Evolutionary conservation across 2,329 filamentous ascomycete species (phyloP).

Genomic region (Cladosporium sphaerospermum): DNA sequence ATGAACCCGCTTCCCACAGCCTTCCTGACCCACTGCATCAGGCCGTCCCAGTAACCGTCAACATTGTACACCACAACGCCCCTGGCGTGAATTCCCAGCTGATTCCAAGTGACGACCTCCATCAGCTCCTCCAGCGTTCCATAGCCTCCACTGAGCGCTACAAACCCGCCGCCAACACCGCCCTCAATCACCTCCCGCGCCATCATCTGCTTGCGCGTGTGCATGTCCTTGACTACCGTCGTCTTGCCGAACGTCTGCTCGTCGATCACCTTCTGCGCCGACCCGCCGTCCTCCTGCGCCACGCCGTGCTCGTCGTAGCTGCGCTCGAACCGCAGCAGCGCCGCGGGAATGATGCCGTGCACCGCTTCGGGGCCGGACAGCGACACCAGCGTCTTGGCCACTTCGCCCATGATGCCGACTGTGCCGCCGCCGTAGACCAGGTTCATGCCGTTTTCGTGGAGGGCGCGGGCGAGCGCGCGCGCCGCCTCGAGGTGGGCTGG

Average conservation of each 20-base stretch:
- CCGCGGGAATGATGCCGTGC: conserved; percentile 87
- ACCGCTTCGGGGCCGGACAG: conserved; percentile 75
- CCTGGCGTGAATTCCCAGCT: conserved; percentile 80
- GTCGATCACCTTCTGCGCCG: conserved; percentile 48
- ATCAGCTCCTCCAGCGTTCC: conserved; percentile 95
- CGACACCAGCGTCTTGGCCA: conserved; percentile 78
- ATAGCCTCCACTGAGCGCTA: conserved; percentile 83
- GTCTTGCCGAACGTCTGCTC: conserved; percentile 68
- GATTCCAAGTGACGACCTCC: conserved; percentile 85
- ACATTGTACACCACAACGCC: conserved; percentile 81
- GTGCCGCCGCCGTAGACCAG: conserved; percentile 96
- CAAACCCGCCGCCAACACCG: conserved; percentile 78
- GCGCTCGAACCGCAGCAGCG: conserved; percentile 73
- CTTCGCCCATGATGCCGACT: conserved; percentile 88
- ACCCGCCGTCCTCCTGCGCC: conserved; percentile 39
- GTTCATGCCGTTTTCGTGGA: conserved; percentile 70
- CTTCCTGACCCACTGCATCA: conserved; percentile 73
- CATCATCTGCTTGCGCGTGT: conserved; percentile 92
- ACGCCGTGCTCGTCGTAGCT: conserved; percentile 41
- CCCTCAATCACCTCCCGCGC: conserved; percentile 77
- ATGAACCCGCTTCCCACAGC: conserved; percentile 75
- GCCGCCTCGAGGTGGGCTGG: conserved; percentile 74
- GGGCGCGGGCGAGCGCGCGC: conserved; percentile 62
- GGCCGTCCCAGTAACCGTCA: conserved; percentile 84
- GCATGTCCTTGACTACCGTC: conserved; percentile 91